Base-by-base conservation (phyloP, 495 filamentous ascomycete species). In the Cudoniella acicularis region DNA sequence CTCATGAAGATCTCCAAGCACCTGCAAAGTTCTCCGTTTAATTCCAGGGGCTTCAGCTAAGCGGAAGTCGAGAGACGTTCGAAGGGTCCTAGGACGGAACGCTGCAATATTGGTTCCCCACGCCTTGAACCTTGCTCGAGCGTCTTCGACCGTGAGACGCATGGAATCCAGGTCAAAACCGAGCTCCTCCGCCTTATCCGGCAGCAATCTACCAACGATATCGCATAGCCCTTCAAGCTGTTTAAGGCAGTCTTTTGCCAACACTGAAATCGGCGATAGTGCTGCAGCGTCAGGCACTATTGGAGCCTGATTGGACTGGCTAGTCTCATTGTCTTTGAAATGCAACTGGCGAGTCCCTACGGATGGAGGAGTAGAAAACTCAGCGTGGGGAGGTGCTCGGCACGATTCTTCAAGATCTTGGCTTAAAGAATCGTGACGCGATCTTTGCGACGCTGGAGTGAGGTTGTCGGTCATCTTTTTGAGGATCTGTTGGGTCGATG, bases 81-180 rank as follows among this genome's bases (percentile, higher is more conserved):
- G 40, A 11, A 27, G 3, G 27, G 53, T 62, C 0, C 68, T 68
- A 1, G 42, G 68, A 24, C 68, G 67, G 56, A 80, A 72, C 13
- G 77, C 77, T 1, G 72, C 77, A 48, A 79, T 75, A 62, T 77
- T 79, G 1, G 56, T 68, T 4, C 69, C 70, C 77, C 78, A 79
- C 1, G 78, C 57, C 42, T 74, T 73, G 59, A 80, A 72, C 26
- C 71, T 63, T 0, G 72, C 64, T 3, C 69, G 27, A 18, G 75
- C 70, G 51, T 79, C 75, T 10, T 54, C 45, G 22, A 68, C 48
- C 2, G 20, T 22, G 6, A 30, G 23, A 36, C 52, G 53, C n/a
- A 48, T 24, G 3, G 1, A 22, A 25, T 50, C 22, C 24, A 20
- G 41, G 17, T 63, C 41, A 54, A 57, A 63, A 6, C 49, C 60